Conservation (phyloP, 768 basidiomycete genomes). For the Leucosporidium creatinivorum region DNA sequence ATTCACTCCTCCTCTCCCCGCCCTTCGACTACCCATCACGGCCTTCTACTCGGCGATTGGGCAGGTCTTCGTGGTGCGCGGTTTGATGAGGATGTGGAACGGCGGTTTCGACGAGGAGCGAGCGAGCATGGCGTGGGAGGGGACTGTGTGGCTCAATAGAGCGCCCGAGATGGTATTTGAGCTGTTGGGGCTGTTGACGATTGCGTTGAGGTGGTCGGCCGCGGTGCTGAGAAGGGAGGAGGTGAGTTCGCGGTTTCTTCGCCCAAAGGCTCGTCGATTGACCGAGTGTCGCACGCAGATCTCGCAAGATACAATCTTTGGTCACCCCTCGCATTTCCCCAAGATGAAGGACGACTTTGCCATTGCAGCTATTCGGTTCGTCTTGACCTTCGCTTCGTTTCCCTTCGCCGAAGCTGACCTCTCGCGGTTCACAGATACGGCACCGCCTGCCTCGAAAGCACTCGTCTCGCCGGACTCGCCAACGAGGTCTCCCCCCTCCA, state of each 20-base stretch:
- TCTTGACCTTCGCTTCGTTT: too few species aligned
- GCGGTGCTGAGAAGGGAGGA: slow-evolving; percentile 14
- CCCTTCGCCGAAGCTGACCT: neutral
- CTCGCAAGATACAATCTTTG: slow-evolving; percentile 11
- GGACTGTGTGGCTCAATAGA: slow-evolving; percentile 26
- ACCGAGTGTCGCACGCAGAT: neutral
- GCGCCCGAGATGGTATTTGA: slow-evolving; percentile 24
- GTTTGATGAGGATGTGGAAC: neutral
- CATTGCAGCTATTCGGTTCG: slow-evolving; percentile 25
- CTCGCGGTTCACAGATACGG: slow-evolving; percentile 7
- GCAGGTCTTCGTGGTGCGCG: slow-evolving; percentile 11
- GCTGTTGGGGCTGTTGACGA: neutral
- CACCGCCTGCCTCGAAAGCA: slow-evolving; percentile 12
- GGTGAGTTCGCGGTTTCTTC: neutral
- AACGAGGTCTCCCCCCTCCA: slow-evolving; percentile 24
- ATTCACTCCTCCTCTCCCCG: slow-evolving; percentile 3
- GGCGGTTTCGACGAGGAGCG: neutral
- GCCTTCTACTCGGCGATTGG: slow-evolving; percentile 6
- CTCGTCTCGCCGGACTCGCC: slow-evolving; percentile 18
- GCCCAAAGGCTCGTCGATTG: neutral
- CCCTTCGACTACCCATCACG: slow-evolving; percentile 12
- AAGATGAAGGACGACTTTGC: slow-evolving; percentile 17
- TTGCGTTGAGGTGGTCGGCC: slow-evolving; percentile 7
- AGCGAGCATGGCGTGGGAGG: neutral
- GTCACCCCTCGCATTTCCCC: neutral